Conservation (phyloP, 2,329 filamentous ascomycete genomes). For the Dryadomyces quercus-mongolicae region DNA sequence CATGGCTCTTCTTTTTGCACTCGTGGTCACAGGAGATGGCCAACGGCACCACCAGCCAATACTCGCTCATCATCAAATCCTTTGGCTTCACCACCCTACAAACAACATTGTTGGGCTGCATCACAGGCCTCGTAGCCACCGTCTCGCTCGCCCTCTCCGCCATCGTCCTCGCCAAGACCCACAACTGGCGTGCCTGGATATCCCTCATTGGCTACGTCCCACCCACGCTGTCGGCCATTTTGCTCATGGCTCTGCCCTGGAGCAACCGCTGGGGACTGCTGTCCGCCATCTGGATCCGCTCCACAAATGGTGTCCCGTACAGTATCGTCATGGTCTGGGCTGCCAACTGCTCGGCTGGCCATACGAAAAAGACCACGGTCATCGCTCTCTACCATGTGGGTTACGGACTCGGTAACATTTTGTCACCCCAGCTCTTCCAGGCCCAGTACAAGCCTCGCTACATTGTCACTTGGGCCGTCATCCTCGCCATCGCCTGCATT, state of each 20-base stretch:
- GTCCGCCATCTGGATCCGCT: slow-evolving; percentile 6
- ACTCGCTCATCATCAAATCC: slow-evolving; percentile 10
- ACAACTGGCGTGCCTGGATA: slow-evolving; percentile 6
- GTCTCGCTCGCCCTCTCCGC: slow-evolving; percentile 1
- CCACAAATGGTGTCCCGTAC: slow-evolving; percentile 6
- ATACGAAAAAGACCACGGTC: slow-evolving; percentile 53
- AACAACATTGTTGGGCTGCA: slow-evolving; percentile 9
- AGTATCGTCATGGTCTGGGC: slow-evolving; percentile 26
- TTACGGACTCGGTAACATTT: slow-evolving; percentile 49
- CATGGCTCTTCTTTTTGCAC: slow-evolving; percentile 14
- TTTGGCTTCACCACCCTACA: slow-evolving; percentile 10
- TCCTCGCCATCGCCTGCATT: slow-evolving; percentile 8
- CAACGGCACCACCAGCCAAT: slow-evolving; percentile 12
- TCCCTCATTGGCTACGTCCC: slow-evolving; percentile 4
- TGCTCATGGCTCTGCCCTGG: slow-evolving; percentile 6
- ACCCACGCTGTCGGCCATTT: slow-evolving; percentile 4
- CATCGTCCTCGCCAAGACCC: slow-evolving; percentile 3
- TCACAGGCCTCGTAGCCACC: slow-evolving; percentile 8
- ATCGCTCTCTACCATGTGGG: slow-evolving; percentile 49
- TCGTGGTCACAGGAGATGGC: slow-evolving; percentile 11
- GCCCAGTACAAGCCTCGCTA: slow-evolving; percentile 34
- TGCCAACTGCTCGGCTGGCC: slow-evolving; percentile 39
- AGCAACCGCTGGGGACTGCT: slow-evolving; percentile 4
- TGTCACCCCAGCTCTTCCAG: slow-evolving; percentile 51
- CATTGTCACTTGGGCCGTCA: slow-evolving; percentile 10